Evolutionary conservation across 257 asterid genomes (phyloP).

Genomic region (Jasminum sambac): DNA sequence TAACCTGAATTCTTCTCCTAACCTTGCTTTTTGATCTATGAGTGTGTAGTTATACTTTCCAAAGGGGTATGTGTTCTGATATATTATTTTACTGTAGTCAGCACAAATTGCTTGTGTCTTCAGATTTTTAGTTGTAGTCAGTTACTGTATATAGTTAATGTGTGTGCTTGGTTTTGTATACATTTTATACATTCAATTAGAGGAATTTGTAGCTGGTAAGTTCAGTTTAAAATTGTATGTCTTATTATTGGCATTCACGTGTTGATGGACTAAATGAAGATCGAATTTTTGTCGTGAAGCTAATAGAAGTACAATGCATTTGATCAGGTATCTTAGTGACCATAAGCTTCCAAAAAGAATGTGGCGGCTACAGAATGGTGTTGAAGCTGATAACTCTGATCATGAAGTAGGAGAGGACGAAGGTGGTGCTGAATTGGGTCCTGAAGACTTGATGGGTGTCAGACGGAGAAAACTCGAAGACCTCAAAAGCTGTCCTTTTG

Average conservation of each 20-base stretch:
- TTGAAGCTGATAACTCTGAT: slow-evolving; percentile 42
- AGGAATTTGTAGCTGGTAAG: neutral
- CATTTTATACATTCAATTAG: neutral
- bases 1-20: neutral
- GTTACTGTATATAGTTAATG: too few species aligned
- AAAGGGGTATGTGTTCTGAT: slow-evolving; percentile 3
- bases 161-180: neutral
- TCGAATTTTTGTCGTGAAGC: slow-evolving; percentile 10
- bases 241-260: slow-evolving; percentile 2
- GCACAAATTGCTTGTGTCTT: neutral
- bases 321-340: slow-evolving; percentile 77
- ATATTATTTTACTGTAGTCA: neutral
- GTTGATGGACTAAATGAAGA: neutral
- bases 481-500: slow-evolving; percentile 56
- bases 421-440: slow-evolving; percentile 48
- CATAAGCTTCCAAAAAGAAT: slow-evolving; percentile 76
- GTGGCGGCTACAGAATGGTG: slow-evolving; percentile 58
- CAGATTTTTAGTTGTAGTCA: neutral
- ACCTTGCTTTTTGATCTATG: neutral
- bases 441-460: slow-evolving; percentile 49
- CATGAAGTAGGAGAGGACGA: slow-evolving; percentile 53
- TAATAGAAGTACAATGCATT: slow-evolving; percentile 24
- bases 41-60: slow-evolving; percentile 16
- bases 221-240: slow-evolving; percentile 16
- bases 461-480: slow-evolving; percentile 60